Percentiles rank a stretch among this genome's conserved stretches.
Evolutionary conservation across 2,329 filamentous ascomycete genomes (phyloP).

Genomic region (Exophiala alcalophila): DNA sequence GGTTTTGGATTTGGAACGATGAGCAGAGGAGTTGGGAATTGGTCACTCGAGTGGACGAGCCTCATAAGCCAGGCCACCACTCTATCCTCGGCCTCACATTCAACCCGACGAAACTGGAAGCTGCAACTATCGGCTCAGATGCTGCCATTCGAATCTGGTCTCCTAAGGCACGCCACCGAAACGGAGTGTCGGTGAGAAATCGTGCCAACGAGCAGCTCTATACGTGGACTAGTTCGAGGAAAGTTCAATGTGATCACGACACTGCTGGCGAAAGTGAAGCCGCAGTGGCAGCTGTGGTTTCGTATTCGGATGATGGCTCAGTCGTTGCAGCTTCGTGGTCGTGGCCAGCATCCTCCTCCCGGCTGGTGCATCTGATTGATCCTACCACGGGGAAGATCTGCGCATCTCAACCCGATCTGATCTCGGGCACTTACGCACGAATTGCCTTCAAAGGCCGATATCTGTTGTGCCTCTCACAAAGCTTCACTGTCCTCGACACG

Average conservation of each 20-base stretch:
- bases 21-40: slow-evolving; percentile 62
- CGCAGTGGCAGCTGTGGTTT: slow-evolving; percentile 57
- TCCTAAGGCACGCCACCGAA: slow-evolving; percentile 65
- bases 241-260: slow-evolving; percentile 37
- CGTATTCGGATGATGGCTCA: slow-evolving; percentile 82
- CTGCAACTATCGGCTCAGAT: slow-evolving; percentile 83
- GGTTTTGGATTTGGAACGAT: slow-evolving; percentile 76
- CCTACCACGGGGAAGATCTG: slow-evolving; percentile 64
- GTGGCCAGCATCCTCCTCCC: slow-evolving; percentile 40
- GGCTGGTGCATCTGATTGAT: slow-evolving; percentile 71
- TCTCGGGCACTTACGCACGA: slow-evolving; percentile 63
- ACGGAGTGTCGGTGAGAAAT: slow-evolving; percentile 52
- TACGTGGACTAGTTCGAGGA: slow-evolving; percentile 70
- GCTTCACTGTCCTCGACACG: slow-evolving; percentile 77
- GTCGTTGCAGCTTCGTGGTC: slow-evolving; percentile 62
- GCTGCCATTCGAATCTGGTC: slow-evolving; percentile 76
- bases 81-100: slow-evolving; percentile 70
- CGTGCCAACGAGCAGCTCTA: slow-evolving; percentile 58
- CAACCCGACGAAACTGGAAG: slow-evolving; percentile 66
- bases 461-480: slow-evolving; percentile 70
- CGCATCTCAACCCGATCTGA: slow-evolving; percentile 65
- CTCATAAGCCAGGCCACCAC: slow-evolving; percentile 61
- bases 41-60: slow-evolving; percentile 76
- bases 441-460: slow-evolving; percentile 70
- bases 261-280: slow-evolving; percentile 30